Base-by-base conservation (phyloP, 169 alveolate species). In the Plasmodium blacklocki region DNA sequence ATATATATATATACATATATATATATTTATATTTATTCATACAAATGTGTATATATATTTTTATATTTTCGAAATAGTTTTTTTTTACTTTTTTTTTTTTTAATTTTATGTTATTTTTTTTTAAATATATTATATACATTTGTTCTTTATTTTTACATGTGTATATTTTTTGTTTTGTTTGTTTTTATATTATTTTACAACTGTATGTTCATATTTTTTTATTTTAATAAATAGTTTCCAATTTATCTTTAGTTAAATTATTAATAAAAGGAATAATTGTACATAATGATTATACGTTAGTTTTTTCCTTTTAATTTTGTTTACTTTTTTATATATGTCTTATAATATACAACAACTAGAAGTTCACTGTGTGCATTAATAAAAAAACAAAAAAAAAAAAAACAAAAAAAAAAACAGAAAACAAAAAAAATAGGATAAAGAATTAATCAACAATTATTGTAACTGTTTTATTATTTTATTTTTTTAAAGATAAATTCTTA, bases 401-500 rank as follows among this genome's bases (percentile, higher is more conserved):
- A 32, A 32, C 2, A 32, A 32, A 32, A 32, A 32, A 23, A 23
- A 23, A 23, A 23, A 23, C 1, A n/a, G n/a, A 32, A 32, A 32
- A 32, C 2, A 32, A 32, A 32, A 32, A 32, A 23, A 23, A 23
- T 32, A 32, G 45, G 45, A 32, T 32, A 32, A 32, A 32, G 45
- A 32, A 32, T 32, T 32, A 32, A 32, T 32, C 45, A 32, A 32
- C 58, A 52, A 52, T 52, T 52, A 54, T 73, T 50, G 45, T 32
- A 73, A 6, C 23, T 3, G 3, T 5, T 73, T 52, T 39, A 19
- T 43, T 45, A 54, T 5, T 32, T 32, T 19, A 54, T 78, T 64
- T 78, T 47, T 67, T 64, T 66, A 29, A 78, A 78, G 68, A 66
- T 64, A 50, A 54, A 52, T 64, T 49, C 68, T 49, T 52, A 64